Base-by-base conservation (phyloP, 805 yeast species). In the Cyberlindnera xishuangbannaensis region DNA sequence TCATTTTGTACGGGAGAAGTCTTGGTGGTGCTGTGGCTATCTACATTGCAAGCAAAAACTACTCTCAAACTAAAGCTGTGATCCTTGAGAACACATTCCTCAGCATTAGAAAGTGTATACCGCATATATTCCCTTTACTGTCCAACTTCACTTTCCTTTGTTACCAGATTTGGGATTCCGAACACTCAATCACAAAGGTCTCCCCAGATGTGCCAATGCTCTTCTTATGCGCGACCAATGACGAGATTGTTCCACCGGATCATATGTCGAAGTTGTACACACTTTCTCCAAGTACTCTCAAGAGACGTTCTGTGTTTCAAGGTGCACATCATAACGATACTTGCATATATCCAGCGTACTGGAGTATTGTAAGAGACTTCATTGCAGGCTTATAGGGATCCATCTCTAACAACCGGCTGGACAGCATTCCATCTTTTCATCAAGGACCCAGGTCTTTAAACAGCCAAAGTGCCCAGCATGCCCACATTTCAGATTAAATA, bases 21-120 rank as follows among this genome's bases (percentile, higher is more conserved):
- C 62, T 90, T 10, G 98, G 98, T 22, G 97, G 97, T 4, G 98
- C 97, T 0, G 95, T 84, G 22, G 86, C 94, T 7, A 72, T 87
- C 14, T 83, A 86, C 58, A 71, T 86, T 33, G 87, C 92, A 0
- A 67, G 85, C 3, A 67, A 67, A 15, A 71, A 68, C 47, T 63
- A 76, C 3, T 47, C 57, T 1, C 39, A 65, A 19, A 62, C 85
- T 11, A 66, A 67, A 34, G 95, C 81, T 2, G 46, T 88, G 8
- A 69, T 92, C 2, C 56, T 90, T 22, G 98, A 90, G 50, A 90
- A 90, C 56, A 86, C 97, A 1, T 90, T 90, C 42, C 59, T 85
- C 32, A 74, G 80, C 33, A 72, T 90, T 13, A 71, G 79, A 6
- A 79, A 84, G 45, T 73, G 82, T 49, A 61, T 83, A 36, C 74